These are phyloP conservation scores for Acanthamoeba sp. DNA, from an alignment of 208 protist genomes.

Conservation along the genomic window DNA sequence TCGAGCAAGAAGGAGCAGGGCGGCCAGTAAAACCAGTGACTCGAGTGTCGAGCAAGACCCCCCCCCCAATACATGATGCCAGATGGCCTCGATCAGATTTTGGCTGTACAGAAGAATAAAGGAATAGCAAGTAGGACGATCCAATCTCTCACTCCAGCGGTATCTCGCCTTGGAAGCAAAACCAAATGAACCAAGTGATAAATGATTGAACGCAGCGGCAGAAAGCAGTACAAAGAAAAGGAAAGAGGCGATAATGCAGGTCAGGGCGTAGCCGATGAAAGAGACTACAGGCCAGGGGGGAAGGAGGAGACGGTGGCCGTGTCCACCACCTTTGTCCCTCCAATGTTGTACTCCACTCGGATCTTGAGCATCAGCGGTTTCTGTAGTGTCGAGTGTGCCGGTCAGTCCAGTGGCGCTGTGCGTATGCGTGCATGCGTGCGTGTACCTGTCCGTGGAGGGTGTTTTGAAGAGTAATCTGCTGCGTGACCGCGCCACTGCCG, in stretches of 20 bases:
- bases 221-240: neutral
- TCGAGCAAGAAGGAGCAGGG: constrained; percentile 76
- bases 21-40: neutral
- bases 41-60: neutral
- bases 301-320: constrained; percentile 56
- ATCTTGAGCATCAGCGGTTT: constrained; percentile 76
- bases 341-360: constrained; percentile 64
- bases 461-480: constrained; percentile 40
- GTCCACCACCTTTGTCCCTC: constrained; percentile 47
- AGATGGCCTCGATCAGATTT: neutral
- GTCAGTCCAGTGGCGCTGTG: neutral
- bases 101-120: constrained; percentile 6
- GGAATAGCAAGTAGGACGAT: neutral
- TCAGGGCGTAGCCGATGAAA: neutral
- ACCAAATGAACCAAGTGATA: no score
- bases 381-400: neutral
- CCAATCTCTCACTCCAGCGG: no score
- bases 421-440: neutral
- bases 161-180: no score
- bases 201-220: no score
- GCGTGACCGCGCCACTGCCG: neutral
- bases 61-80: neutral
- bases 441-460: constrained; percentile 45
- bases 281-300: constrained; percentile 29
- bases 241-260: neutral